These are phyloP conservation scores for Raddia guianensis DNA, from an alignment of 176 grass and related monocot genomes.

Conservation along the genomic window DNA sequence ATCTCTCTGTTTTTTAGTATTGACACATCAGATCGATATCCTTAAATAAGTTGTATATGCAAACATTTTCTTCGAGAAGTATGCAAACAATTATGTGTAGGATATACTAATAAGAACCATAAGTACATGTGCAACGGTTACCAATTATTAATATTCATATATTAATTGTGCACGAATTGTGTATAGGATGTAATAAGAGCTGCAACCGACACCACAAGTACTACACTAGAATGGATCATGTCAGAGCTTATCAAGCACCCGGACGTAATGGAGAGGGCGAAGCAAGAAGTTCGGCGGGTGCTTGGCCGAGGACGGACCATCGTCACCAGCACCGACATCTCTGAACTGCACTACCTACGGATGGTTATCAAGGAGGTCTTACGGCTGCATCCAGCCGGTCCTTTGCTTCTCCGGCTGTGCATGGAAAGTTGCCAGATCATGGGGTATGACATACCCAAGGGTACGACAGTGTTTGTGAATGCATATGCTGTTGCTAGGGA, in stretches of 20 bases:
- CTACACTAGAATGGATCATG: slow-evolving; percentile 22
- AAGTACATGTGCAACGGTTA: no score
- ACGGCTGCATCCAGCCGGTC: slow-evolving; percentile 16
- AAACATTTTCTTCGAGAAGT: no score
- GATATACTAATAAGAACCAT: no score
- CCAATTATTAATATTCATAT: no score
- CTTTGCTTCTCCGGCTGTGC: not conserved
- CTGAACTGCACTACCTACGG: not conserved
- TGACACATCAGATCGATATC: no score
- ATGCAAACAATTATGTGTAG: no score
- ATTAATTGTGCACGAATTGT: no score
- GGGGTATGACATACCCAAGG: slow-evolving; percentile 5
- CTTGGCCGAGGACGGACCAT: not conserved
- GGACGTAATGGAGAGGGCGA: not conserved
- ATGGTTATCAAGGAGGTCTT: slow-evolving; percentile 35
- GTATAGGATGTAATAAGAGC: not conserved
- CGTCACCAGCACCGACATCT: not conserved
- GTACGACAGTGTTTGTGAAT: not conserved
- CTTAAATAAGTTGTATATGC: no score
- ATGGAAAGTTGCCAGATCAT: not conserved
- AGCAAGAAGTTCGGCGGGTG: not conserved
- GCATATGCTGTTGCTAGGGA: not conserved
- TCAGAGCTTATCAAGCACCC: slow-evolving; percentile 28
- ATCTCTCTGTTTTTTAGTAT: no score
- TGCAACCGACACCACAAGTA: not conserved